Evolutionary conservation across 371 early-diverging fungal genomes (phyloP), one percentile per base, ranked within the genome.

Genomic region (Syncephalastrum racemosum): DNA sequence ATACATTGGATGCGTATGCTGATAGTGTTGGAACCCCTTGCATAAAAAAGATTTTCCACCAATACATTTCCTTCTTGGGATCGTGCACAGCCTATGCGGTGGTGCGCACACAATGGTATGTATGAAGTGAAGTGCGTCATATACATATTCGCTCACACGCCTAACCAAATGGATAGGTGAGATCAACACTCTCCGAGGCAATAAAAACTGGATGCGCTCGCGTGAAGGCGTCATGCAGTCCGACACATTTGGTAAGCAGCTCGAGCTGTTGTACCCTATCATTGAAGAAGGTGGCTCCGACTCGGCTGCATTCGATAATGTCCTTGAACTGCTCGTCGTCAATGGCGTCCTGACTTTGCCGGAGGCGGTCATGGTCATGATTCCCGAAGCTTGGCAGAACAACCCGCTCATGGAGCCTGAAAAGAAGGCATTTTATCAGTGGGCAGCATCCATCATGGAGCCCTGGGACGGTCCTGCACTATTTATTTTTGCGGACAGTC

Each of bases 1-100:
- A 8, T 31, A 7, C 27, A 27, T 31, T 31, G 36, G 36, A 31
- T 31, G 12, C 6, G 36, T 12, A 31, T 31, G 36, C 36, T 31
- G 36, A 31, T 31, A 31, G 12, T 8, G 36, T 10, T 52, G 87
- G 97, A 55, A 55, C 10, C 36, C 36, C 36, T 31, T 31, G 36
- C 36, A 31, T 31, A 31, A 31, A 31, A 31, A 31, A 31, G 36
- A 31, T 98, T 97, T 89, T 95, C 96, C 45, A 98, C 98, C 49
- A 98, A 98, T 77, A 98, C 98, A 22, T 97, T 97, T 73, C 98
- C 98, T 10, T 89, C 90, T 19, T 98, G 98, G 98, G 97, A 98
- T 76, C 89, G 97, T 66, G 96, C 97, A 45, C 98, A 98, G 71
- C 98, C 98, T 22, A 90, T 96, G 91, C 83, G 96, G 60, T 53